Conservation (phyloP, 2,329 filamentous ascomycete genomes). For the Fusarium xyrophilum region DNA sequence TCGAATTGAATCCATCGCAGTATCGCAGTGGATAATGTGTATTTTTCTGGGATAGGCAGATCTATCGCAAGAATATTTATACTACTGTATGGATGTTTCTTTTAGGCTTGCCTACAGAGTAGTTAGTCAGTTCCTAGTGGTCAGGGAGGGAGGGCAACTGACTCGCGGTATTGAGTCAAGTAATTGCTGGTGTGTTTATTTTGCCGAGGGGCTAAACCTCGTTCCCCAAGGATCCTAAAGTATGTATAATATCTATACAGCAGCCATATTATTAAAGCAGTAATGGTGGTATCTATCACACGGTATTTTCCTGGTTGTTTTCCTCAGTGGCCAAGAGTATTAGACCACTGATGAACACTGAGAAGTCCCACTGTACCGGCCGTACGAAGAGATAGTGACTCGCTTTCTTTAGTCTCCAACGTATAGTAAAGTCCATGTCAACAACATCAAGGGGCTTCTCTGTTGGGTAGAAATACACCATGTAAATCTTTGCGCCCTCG, state of each 20-base stretch:
- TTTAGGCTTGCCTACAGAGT: background rate
- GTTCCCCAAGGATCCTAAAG: too few relatives aligned
- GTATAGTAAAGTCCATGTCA: background rate
- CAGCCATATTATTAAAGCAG: too few relatives aligned
- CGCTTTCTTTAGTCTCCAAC: background rate
- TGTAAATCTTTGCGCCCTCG: background rate
- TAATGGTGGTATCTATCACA: background rate
- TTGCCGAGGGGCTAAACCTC: too few relatives aligned
- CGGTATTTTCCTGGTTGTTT: background rate
- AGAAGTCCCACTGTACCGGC: background rate
- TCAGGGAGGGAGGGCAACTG: background rate
- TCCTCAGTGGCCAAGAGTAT: background rate
- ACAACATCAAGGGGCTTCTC: background rate
- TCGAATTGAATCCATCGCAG: background rate
- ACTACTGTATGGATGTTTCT: accelerated
- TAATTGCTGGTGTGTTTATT: too few relatives aligned
- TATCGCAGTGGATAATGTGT: accelerated
- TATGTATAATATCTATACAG: too few relatives aligned
- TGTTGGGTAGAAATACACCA: background rate
- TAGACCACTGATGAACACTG: background rate
- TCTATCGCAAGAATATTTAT: background rate
- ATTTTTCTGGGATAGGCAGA: background rate
- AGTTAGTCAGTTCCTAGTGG: too few relatives aligned
- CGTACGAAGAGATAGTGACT: background rate
- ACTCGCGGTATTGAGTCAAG: background rate